These are phyloP conservation scores for Populus alba DNA, from an alignment of 345 rosid genomes.

Conservation along the genomic window DNA sequence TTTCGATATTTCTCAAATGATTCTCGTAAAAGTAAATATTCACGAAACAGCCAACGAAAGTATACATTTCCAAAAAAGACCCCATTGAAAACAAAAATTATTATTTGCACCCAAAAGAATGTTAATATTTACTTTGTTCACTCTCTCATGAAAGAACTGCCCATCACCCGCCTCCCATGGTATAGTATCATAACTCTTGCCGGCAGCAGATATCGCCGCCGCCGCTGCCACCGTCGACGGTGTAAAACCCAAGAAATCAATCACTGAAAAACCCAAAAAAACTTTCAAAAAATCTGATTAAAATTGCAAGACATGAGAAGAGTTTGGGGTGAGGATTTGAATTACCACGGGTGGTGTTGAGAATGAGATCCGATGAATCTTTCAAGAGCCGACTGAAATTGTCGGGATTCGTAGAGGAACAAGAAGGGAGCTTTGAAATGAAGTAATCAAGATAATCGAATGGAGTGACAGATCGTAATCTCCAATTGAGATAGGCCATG, in stretches of 20 bases:
- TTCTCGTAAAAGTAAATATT: constrained; percentile 14
- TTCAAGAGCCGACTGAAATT: constrained; percentile 25
- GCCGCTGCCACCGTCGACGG: constrained; percentile 61
- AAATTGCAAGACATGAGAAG: background rate
- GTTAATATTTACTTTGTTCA: constrained; percentile 36
- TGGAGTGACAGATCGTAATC: constrained; percentile 53
- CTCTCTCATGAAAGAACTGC: constrained; percentile 22
- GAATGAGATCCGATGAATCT: constrained; percentile 50
- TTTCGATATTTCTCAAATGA: constrained; percentile 30
- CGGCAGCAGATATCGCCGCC: constrained; percentile 44
- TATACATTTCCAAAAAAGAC: background rate
- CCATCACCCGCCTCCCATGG: background rate
- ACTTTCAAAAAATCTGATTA: background rate
- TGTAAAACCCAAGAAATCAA: constrained; percentile 50
- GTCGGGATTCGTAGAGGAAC: constrained; percentile 14
- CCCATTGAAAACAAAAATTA: background rate
- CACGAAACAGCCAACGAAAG: background rate
- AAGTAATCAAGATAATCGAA: constrained; percentile 52
- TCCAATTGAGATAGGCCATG: constrained; percentile 52
- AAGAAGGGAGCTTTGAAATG: constrained; percentile 34
- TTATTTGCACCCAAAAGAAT: background rate
- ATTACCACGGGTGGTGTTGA: constrained; percentile 55
- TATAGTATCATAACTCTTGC: constrained; percentile 16
- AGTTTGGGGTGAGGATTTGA: background rate
- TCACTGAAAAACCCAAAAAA: constrained; percentile 29